Evolutionary conservation across 139 green algal genomes (phyloP).

Genomic region (Prasinococcaceae sp.): DNA sequence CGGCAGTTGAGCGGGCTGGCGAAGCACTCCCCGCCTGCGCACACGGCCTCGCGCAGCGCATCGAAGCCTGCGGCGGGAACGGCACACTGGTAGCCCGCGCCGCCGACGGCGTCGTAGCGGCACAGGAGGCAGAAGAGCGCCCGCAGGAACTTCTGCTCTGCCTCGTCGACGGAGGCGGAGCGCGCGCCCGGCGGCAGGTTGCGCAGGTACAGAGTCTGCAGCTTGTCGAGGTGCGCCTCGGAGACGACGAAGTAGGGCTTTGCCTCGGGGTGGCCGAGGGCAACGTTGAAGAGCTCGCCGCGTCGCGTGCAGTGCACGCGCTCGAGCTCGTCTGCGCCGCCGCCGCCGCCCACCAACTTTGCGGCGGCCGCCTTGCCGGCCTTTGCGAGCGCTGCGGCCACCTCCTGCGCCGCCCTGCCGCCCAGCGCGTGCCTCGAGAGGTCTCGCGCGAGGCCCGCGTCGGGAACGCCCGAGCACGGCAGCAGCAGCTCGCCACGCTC

Average conservation of each 20-base stretch:
- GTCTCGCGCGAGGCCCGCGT: neutral
- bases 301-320: neutral
- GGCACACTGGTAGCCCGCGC: neutral
- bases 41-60: neutral
- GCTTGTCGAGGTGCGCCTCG: neutral
- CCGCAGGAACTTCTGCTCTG: neutral
- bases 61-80: neutral
- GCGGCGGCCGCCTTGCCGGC: neutral
- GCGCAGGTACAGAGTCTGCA: neutral
- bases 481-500: neutral
- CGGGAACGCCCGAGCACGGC: neutral
- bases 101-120: neutral
- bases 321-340: neutral
- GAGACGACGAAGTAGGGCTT: neutral
- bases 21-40: neutral
- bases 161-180: neutral
- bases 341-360: neutral
- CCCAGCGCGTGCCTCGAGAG: neutral
- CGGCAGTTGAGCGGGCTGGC: slow-evolving; percentile 3
- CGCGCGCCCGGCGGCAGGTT: too few species aligned
- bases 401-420: neutral
- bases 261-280: neutral
- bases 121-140: neutral
- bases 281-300: neutral
- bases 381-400: neutral